Evolutionary conservation across 805 yeast genomes (phyloP).

Genomic region (Zygosaccharomyces kombuchaensis): DNA sequence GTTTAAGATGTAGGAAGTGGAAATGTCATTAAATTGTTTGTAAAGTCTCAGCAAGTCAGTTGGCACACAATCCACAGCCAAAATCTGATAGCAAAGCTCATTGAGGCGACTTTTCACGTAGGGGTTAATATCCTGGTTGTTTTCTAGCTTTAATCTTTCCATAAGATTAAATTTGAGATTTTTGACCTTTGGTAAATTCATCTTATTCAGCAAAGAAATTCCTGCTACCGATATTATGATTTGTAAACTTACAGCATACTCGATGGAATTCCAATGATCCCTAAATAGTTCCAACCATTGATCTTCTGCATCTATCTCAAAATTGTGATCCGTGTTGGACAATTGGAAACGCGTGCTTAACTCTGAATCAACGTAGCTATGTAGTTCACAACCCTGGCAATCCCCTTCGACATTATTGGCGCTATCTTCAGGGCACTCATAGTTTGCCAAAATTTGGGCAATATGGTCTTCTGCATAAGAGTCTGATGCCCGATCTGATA

Average conservation of each 20-base stretch:
- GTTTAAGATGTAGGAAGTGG: conserved; percentile 13
- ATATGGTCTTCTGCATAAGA: conserved; percentile 6
- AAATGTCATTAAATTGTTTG: conserved; percentile 6
- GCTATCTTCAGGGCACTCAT: not conserved
- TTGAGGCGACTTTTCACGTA: conserved; percentile 7
- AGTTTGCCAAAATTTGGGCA: conserved; percentile 8
- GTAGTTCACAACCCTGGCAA: conserved; percentile 11
- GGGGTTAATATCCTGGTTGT: not conserved
- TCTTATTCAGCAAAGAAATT: conserved; percentile 25
- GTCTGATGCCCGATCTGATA: conserved; percentile 7
- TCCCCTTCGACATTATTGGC: not conserved
- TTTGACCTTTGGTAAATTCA: conserved; percentile 15
- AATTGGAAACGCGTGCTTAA: conserved; percentile 17
- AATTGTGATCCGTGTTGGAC: conserved; percentile 20
- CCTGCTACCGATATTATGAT: conserved; percentile 23
- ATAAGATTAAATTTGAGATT: conserved; percentile 9
- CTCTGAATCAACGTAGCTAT: conserved; percentile 21
- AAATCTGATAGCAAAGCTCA: conserved; percentile 18
- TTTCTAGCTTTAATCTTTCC: conserved; percentile 1
- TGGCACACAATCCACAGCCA: conserved; percentile 20
- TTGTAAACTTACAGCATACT: conserved; percentile 18
- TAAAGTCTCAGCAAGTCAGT: conserved; percentile 22
- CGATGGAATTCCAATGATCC: conserved; percentile 6
- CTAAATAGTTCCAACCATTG: conserved; percentile 16
- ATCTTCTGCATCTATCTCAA: conserved; percentile 10